Evolutionary conservation across 768 basidiomycete genomes (phyloP), one percentile per base, ranked within the genome.

Genomic region (Russula lepida): DNA sequence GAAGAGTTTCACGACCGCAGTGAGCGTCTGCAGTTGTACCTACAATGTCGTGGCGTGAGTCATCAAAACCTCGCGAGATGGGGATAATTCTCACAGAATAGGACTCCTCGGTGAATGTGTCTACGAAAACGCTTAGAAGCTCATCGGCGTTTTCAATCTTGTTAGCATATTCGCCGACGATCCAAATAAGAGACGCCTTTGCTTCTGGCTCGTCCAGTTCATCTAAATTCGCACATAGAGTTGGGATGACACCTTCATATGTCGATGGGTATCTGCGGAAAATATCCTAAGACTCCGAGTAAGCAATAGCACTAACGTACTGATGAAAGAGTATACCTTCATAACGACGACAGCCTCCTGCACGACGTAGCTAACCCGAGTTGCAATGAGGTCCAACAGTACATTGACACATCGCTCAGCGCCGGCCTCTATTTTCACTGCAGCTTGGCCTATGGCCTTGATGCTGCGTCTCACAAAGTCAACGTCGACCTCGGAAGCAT

Each of bases 311-410:
- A 3, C 19, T 8, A 5, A 32, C 4, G 25, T 12, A 23, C 27
- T 23, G 21, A 37, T 17, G 5, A 27, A 25, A 19, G 13, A 23
- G 60, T 78, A 51, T 53, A 92, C 95, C 84, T 98, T 98, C 91
- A 99, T 97, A 2, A 99, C 94, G 2, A 99, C 94, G 3, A 98
- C 91, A 1, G 93, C 94, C 74, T 99, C 95, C 70, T 98, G 95
- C 3, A 98, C 95, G 35, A 99, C 93, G 70, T 98, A 99, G 77
- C 88, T 95, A 41, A 99, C 91, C 11, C 93, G 82, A 0, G 95
- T 95, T 37, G 81, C 84, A 58, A 98, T 98, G 61, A 99, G 80
- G 19, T 98, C 95, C 56, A 99, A 75, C 39, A 99, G 76, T 2
- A 97, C 93, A 66, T 92, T 89, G 25, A 98, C 94, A 69, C 97